These are phyloP conservation scores for Magnolia officinalis DNA, from an alignment of 164 flowering plant species.

Conservation along the genomic window DNA sequence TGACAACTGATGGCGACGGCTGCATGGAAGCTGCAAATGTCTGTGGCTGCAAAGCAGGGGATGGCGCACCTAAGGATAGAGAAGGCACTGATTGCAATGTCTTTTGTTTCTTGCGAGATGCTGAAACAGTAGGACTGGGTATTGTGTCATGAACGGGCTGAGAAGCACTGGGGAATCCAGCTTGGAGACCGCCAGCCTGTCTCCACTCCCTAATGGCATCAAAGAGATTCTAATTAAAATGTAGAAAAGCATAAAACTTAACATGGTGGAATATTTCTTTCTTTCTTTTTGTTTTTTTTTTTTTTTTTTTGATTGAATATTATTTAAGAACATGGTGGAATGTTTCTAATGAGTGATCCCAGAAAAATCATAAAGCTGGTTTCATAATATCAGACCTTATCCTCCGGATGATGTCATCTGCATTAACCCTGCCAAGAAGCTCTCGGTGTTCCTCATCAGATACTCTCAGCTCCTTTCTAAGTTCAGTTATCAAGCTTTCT, in stretches of 20 bases:
- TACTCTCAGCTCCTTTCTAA: constrained; percentile 83
- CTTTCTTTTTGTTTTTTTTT: too few species aligned
- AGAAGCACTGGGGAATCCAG: constrained; percentile 37
- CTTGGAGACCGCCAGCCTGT: constrained; percentile 53
- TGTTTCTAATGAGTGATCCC: not conserved
- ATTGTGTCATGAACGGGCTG: constrained; percentile 57
- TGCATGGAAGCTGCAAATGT: constrained; percentile 36
- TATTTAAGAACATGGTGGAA: not conserved
- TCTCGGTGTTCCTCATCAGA: constrained; percentile 91
- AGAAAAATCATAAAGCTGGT: not conserved
- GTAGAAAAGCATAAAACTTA: constrained; percentile 2
- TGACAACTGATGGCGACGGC: constrained; percentile 36
- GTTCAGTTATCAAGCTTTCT: constrained; percentile 84
- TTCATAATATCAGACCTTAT: constrained; percentile 51
- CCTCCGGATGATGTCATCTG: constrained; percentile 66
- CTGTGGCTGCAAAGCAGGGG: constrained; percentile 39
- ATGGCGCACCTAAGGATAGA: constrained; percentile 35
- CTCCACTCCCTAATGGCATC: constrained; percentile 79
- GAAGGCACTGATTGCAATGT: constrained; percentile 47
- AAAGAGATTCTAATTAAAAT: constrained; percentile 9
- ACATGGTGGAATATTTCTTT: not conserved
- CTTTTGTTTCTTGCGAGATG: constrained; percentile 82
- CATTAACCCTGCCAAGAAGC: constrained; percentile 65
- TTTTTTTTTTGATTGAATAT: not conserved
- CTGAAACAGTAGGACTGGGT: constrained; percentile 73